phyloP scores from a whole-genome alignment of 805 yeast genomes.

The Sungouiella thailandica region DNA sequence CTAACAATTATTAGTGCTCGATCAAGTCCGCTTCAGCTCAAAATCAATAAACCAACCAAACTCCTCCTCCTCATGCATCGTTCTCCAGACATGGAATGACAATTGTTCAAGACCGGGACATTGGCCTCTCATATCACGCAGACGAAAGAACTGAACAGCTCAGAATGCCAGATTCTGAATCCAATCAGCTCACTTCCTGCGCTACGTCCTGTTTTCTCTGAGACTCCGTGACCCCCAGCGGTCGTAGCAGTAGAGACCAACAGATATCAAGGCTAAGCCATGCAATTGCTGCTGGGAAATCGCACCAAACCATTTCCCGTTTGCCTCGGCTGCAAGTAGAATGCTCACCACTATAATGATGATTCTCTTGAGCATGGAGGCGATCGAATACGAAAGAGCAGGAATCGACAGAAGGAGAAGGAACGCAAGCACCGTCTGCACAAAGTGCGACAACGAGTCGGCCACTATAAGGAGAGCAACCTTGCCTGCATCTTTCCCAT shows the following conservation, averaged over 20 bases:
- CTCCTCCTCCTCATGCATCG: too few relatives aligned
- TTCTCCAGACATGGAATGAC: too few relatives aligned
- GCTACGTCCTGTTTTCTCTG: constrained; percentile 8
- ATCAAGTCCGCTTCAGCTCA: too few relatives aligned
- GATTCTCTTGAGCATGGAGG: constrained; percentile 84
- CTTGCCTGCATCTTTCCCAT: constrained; percentile 19
- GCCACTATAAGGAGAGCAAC: constrained; percentile 51
- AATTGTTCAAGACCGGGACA: too few relatives aligned
- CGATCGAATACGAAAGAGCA: constrained; percentile 81
- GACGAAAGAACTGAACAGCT: too few relatives aligned
- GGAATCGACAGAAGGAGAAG: constrained; percentile 77
- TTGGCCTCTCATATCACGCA: too few relatives aligned
- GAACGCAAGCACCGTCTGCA: constrained; percentile 77
- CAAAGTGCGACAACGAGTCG: constrained; percentile 73
- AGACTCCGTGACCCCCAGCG: constrained; percentile 47
- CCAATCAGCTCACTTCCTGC: too few relatives aligned
- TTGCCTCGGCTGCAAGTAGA: constrained; percentile 39
- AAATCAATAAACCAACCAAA: too few relatives aligned
- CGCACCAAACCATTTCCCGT: constrained; percentile 23
- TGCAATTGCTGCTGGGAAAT: constrained; percentile 41
- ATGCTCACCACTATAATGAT: constrained; percentile 78
- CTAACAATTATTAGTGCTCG: too few relatives aligned
- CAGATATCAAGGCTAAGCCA: constrained; percentile 48
- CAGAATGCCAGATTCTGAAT: too few relatives aligned
- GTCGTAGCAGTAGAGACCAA: constrained; percentile 61